Evolutionary conservation across 75 land plant species (phyloP), one percentile per base, ranked within the genome.

Genomic region (Sequoia sempervirens): DNA sequence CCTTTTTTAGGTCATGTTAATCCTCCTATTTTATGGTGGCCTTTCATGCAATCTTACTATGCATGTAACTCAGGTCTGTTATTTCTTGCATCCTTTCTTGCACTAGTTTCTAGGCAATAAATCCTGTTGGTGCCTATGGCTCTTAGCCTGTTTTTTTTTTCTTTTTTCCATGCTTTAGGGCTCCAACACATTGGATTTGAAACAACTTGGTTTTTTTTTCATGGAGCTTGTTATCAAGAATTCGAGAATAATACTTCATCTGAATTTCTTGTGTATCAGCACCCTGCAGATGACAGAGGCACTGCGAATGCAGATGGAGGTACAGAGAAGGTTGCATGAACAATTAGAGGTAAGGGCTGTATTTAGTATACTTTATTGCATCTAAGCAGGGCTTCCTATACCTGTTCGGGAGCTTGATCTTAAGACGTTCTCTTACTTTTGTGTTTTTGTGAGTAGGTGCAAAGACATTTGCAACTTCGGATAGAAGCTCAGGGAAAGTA

Each of bases 401-500:
- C 28, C n/a, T n/a, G 14, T 78, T 26, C 14, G 11, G 50, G 46
- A 45, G 50, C 46, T n/a, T 10, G 80, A 78, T 37, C 50, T n/a
- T 43, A 26, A 76, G 46, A 78, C 12, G 30, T 43, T 45, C n/a
- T 30, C 37, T 52, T 81, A 34, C 12, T 81, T 50, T 32, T 80
- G 30, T 45, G 40, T 26, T 28, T 41, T 10, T 66, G 52, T 46
- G 80, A 28, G 83, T 85, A 97, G 99, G 99, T 97, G 10, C 99
- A 97, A 85, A 84, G 94, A 81, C 95, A 92, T 69, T 86, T 97
- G 34, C 99, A 97, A 85, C 88, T 94, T 41, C 86, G 99, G 8
- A 97, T 97, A 56, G 99, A 96, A 83, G 98, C 99, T 11, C 99
- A 97, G 87, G 97, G 99, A 47, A 96, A 96, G 84, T 97, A 97